A percentile compares a stretch with the other conserved stretches of the same genome.
Evolutionary conservation across 148 eudicot genomes (phyloP).

Genomic region (Chenopodium berlandieri): DNA sequence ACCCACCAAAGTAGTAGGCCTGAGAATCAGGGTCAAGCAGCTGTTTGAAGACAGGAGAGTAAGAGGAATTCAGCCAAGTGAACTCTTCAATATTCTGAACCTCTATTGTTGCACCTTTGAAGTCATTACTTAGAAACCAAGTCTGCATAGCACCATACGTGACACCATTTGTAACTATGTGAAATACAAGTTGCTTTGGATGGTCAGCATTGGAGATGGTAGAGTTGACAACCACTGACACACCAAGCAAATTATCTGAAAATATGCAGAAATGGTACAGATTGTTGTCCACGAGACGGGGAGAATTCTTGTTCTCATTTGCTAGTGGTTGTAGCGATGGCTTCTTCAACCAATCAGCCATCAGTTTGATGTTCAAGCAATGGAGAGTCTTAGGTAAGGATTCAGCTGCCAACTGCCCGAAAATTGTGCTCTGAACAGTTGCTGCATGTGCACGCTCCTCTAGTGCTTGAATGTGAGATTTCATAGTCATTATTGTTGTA

Average conservation of each 20-base stretch:
- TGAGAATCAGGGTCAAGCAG: constrained; percentile 32
- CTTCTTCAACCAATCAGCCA: constrained; percentile 55
- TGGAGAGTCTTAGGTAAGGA: constrained; percentile 65
- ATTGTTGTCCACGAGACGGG: constrained; percentile 67
- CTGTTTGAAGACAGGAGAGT: constrained; percentile 56
- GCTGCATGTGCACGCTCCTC: constrained; percentile 75
- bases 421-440: constrained; percentile 57
- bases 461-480: constrained; percentile 76
- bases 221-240: constrained; percentile 71
- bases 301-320: constrained; percentile 53
- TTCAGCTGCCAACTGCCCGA: constrained; percentile 68
- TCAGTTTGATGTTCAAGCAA: constrained; percentile 52
- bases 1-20: constrained; percentile 49
- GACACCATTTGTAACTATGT: constrained; percentile 64
- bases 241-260: constrained; percentile 67
- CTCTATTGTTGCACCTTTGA: constrained; percentile 62
- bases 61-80: constrained; percentile 68
- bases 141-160: constrained; percentile 68
- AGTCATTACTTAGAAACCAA: constrained; percentile 65
- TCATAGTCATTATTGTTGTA: constrained; percentile 79
- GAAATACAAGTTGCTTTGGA: constrained; percentile 78
- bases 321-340: constrained; percentile 40
- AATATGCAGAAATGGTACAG: constrained; percentile 79
- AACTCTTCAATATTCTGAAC: constrained; percentile 64
- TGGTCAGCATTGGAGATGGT: constrained; percentile 66